Base-by-base conservation (phyloP, 345 rosid species). In the Murraya koenigii region DNA sequence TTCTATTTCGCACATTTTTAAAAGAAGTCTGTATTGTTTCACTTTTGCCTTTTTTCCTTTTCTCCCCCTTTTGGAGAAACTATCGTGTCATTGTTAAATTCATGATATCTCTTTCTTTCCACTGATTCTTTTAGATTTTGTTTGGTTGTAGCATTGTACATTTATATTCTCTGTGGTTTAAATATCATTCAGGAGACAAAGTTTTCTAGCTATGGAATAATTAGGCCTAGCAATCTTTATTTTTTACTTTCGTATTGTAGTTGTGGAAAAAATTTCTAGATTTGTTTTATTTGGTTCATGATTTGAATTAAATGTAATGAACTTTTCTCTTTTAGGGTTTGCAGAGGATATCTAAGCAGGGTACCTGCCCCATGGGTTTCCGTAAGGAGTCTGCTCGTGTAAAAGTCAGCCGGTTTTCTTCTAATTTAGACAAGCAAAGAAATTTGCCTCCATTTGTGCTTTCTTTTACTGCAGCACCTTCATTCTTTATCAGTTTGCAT, bases 401-500 rank as follows among this genome's bases (percentile, higher is more conserved):
- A 38, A 78, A 84, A 78, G 73, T 79, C 71, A 66, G 73, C 10
- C 76, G 80, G 55, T 77, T 77, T 58, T 76, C 81, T 36, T 75
- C 80, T 73, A 68, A 55, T 77, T 81, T 81, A 77, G 87, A 86
- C 74, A 78, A 77, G 78, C 76, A 52, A 78, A 78, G 56, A 74
- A 79, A 61, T 77, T 72, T 86, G 49, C 86, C 87, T 80, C 86
- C 85, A 25, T 81, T 86, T 82, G 79, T 89, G 1, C 89, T 86
- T 72, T 83, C 92, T 82, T 83, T 88, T 81, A 66, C 87, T 71
- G 90, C 88, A 55, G 89, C 93, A 28, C 89, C 95, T 52, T 78
- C 90, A 65, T 86, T 84, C 69, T 89, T 89, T 78, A 74, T 89
- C 23, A 75, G 87, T 75, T 85, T 88, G 89, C 94, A 88, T 85